These are phyloP conservation scores for Penicillium robsamsonii DNA, from an alignment of 495 filamentous ascomycete species.

Conservation along the genomic window DNA sequence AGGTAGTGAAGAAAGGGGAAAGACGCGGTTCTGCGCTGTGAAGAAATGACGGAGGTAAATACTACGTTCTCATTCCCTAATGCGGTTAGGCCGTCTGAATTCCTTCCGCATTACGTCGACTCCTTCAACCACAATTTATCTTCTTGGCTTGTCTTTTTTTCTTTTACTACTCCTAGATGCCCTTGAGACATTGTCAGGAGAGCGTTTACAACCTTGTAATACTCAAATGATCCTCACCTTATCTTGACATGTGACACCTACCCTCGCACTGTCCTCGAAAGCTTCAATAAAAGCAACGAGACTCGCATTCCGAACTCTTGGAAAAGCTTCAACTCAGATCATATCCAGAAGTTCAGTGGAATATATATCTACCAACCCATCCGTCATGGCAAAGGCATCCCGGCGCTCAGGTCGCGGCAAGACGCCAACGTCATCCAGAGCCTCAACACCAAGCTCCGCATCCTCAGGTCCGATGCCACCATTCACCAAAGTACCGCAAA, in stretches of 20 bases:
- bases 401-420: conserved; percentile 31
- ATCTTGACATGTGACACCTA: conserved; percentile 36
- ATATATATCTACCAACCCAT: background rate
- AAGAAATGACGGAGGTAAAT: conserved; percentile 17
- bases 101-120: conserved; percentile 9
- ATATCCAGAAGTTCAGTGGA: background rate
- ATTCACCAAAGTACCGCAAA: conserved; percentile 58
- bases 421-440: conserved; percentile 31
- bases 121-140: background rate
- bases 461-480: conserved; percentile 52
- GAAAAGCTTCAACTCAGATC: background rate
- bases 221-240: conserved; percentile 12
- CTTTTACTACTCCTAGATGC: background rate
- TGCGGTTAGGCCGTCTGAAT: conserved; percentile 19
- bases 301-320: background rate
- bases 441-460: conserved; percentile 39
- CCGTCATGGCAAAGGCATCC: conserved; percentile 43
- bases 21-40: background rate
- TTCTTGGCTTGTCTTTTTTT: background rate
- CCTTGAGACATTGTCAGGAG: conserved; percentile 13
- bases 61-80: conserved; percentile 28
- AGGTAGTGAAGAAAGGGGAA: conserved; percentile 5
- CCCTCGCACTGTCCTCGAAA: conserved; percentile 19
- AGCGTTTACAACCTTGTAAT: conserved; percentile 4
- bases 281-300: conserved; percentile 16